Evolutionary conservation across 1,139 yeast genomes (phyloP), one percentile per base, ranked within the genome.

Genomic region (Pichia sp.): DNA sequence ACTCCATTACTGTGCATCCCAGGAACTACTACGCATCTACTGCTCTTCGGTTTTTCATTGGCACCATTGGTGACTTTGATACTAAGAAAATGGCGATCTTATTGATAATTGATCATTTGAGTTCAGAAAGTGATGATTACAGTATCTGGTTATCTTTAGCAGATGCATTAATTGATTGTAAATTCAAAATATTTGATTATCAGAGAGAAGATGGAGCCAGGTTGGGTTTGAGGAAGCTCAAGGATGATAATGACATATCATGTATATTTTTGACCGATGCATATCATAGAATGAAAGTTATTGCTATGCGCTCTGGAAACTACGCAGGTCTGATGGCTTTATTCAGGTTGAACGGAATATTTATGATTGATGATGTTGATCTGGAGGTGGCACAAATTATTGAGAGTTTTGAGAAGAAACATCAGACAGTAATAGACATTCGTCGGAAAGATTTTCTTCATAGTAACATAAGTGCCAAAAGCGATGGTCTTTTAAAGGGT

Each of bases 11-110:
- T 19, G 42, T 51, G 17, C 75, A 69, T 44, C 64, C 65, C 4
- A 49, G 59, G 30, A 70, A 68, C 46, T 69, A 69, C 46, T 69
- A 69, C 39, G 70, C 73, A 1, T 62, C 68, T 63, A 49, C 53
- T 9, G 57, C 60, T 36, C 56, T 66, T 5, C 53, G 72, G 22
- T 59, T 61, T 50, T 38, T 65, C 22, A 40, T 60, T n/a, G 33
- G 46, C 16, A 28, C 22, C 22, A 18, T 25, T 2, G 16, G 10
- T 13, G 16, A 25, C 11, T 25, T 7, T 6, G 3, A 10, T 3
- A 8, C 12, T 23, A n/a, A 15, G 26, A n/a, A 23, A n/a, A 11
- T 7, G 5, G 13, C 4, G 8, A n/a, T 17, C 5, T n/a, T 21
- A 10, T 8, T 10, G 4, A 16, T 30, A n/a, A 6, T 31, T 8